phyloP scores from a whole-genome alignment of 2,329 filamentous ascomycete species.

The Penicillium sp. region DNA sequence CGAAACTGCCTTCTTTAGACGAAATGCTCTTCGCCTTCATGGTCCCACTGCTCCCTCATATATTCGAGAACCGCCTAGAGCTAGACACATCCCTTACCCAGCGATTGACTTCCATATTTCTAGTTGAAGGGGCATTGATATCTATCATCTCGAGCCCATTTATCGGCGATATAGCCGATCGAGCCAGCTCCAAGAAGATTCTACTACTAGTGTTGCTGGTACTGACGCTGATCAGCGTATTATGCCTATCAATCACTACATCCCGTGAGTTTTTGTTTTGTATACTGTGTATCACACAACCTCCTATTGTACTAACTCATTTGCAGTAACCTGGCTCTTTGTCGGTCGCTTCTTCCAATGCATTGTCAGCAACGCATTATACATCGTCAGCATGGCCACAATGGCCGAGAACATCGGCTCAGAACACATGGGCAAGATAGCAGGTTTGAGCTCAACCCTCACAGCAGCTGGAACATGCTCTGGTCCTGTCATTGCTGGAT shows the following conservation, averaged over 20 bases:
- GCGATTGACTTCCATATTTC: conserved; percentile 18
- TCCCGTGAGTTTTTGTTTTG: background rate
- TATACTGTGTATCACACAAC: background rate
- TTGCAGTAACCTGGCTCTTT: conserved; percentile 9
- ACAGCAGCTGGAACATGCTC: conserved; percentile 20
- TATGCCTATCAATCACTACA: conserved; percentile 12
- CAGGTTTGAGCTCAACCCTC: conserved; percentile 8
- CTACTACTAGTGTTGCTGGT: conserved; percentile 8
- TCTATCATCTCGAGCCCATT: conserved; percentile 21
- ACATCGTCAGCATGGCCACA: conserved; percentile 15
- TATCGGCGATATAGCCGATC: conserved; percentile 19
- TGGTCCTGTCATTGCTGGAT: conserved; percentile 28
- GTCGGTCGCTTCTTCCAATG: conserved; percentile 19
- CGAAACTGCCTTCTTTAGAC: conserved; percentile 6
- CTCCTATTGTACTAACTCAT: background rate
- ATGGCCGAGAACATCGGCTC: conserved; percentile 17
- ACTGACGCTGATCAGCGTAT: conserved; percentile 12
- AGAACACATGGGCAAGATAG: conserved; percentile 19
- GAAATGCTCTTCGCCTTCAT: conserved; percentile 25
- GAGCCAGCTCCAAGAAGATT: conserved; percentile 15
- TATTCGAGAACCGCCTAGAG: conserved; percentile 21
- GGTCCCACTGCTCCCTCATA: conserved; percentile 20
- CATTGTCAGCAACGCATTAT: conserved; percentile 14
- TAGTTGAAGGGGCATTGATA: conserved; percentile 22
- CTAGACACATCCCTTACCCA: conserved; percentile 14